Percentiles rank a stretch among this genome's conserved stretches.
Evolutionary conservation across 306 rosid species (phyloP).

Genomic region (Vicia sativa): DNA sequence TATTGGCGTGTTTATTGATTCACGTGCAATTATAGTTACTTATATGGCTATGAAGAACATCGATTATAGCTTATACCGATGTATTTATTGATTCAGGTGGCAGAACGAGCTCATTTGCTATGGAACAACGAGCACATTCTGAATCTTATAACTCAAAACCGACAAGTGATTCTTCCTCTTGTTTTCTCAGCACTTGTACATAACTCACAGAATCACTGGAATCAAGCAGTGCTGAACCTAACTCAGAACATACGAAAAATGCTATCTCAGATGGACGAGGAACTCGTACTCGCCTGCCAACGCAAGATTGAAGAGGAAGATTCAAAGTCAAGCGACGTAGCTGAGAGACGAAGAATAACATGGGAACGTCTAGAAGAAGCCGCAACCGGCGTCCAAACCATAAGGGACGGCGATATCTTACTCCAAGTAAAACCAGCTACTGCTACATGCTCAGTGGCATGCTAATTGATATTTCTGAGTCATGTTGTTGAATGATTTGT

Average conservation of each 20-base stretch:
- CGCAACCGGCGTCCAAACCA: slow-evolving; percentile 41
- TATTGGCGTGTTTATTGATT: too few relatives aligned
- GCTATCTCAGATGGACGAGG: slow-evolving; percentile 87
- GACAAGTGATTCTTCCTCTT: slow-evolving; percentile 79
- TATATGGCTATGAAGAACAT: neutral
- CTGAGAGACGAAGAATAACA: slow-evolving; percentile 76
- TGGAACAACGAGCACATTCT: slow-evolving; percentile 94
- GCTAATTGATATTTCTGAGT: slow-evolving; percentile 56
- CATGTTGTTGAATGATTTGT: slow-evolving; percentile 19
- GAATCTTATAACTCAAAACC: slow-evolving; percentile 75
- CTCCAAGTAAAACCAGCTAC: slow-evolving; percentile 66
- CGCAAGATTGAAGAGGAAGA: slow-evolving; percentile 73
- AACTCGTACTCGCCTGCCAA: slow-evolving; percentile 76
- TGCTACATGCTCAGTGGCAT: slow-evolving; percentile 78
- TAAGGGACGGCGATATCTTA: slow-evolving; percentile 42
- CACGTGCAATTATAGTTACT: neutral
- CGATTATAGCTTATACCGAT: neutral
- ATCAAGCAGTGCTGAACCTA: slow-evolving; percentile 90
- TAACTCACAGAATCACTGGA: slow-evolving; percentile 87
- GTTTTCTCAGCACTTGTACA: slow-evolving; percentile 85
- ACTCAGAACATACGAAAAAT: slow-evolving; percentile 78
- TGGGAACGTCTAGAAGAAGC: slow-evolving; percentile 90
- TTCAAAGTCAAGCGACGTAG: slow-evolving; percentile 48
- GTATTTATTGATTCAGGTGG: slow-evolving; percentile 66
- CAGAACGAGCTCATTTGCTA: slow-evolving; percentile 90